Conservation (phyloP, 768 basidiomycete species). For the Fibroporia radiculosa region DNA sequence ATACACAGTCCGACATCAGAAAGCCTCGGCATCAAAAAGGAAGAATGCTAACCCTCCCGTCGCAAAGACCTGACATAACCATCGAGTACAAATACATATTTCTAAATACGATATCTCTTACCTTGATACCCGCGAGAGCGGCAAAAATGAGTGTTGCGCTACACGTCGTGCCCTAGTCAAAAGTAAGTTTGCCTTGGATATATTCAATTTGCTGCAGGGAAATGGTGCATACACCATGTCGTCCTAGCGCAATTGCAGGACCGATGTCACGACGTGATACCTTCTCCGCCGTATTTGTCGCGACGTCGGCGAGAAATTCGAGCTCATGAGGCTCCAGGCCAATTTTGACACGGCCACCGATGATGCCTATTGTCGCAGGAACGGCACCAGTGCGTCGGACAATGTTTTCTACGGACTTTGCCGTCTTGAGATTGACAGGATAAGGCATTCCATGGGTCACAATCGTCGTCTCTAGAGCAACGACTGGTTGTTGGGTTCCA, state of each 20-base stretch:
- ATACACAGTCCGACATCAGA: background rate
- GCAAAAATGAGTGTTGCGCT: slow-evolving; percentile 70
- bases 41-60: slow-evolving; percentile 75
- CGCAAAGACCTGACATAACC: slow-evolving; percentile 58
- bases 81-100: background rate
- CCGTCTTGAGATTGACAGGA: slow-evolving; percentile 67
- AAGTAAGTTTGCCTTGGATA: background rate
- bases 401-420: slow-evolving; percentile 62
- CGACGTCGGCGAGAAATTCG: slow-evolving; percentile 53
- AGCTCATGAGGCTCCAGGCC: slow-evolving; percentile 65
- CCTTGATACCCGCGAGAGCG: slow-evolving; percentile 82
- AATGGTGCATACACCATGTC: slow-evolving; percentile 40
- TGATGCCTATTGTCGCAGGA: slow-evolving; percentile 86
- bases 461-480: slow-evolving; percentile 88
- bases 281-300: slow-evolving; percentile 40
- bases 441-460: slow-evolving; percentile 90
- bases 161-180: slow-evolving; percentile 53
- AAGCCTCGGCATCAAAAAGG: background rate
- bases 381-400: slow-evolving; percentile 69
- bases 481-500: slow-evolving; percentile 53
- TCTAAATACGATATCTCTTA: slow-evolving; percentile 18
- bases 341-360: slow-evolving; percentile 80
- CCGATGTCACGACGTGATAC: slow-evolving; percentile 78
- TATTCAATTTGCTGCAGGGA: background rate
- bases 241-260: slow-evolving; percentile 56